These are phyloP conservation scores for Debaryomyces castellii DNA, from an alignment of 805 yeast genomes.

Conservation along the genomic window DNA sequence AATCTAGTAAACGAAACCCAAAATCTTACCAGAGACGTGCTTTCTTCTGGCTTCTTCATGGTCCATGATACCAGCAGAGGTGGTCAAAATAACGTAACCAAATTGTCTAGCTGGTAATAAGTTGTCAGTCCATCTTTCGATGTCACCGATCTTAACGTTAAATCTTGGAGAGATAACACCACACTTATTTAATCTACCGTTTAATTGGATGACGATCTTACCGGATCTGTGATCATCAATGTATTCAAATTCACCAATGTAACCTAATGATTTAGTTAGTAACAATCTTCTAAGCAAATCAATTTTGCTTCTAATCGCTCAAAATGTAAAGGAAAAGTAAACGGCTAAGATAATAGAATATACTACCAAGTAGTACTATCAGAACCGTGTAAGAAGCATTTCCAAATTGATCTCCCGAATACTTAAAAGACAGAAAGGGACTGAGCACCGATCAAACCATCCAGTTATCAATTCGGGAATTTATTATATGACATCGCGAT, in stretches of 20 bases:
- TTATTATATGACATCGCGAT: not conserved
- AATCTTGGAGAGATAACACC: conserved; percentile 99
- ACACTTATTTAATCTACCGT: conserved; percentile 98
- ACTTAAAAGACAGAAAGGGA: conserved; percentile 97
- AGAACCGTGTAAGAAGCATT: conserved; percentile 68
- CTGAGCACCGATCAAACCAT: conserved; percentile 83
- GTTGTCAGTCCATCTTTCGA: conserved; percentile 98
- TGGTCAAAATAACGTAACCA: conserved; percentile 95
- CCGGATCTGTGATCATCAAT: conserved; percentile 99
- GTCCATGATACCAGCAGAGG: conserved; percentile 99
- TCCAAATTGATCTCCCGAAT: conserved; percentile 79
- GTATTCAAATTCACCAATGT: conserved; percentile 98
- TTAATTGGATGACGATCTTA: conserved; percentile 92
- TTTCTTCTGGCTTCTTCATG: conserved; percentile 99
- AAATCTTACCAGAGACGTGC: conserved; percentile 98
- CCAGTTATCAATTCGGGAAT: conserved; percentile 96
- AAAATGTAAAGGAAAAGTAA: conserved; percentile 68
- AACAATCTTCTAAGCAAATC: conserved; percentile 1
- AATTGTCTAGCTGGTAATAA: conserved; percentile 98
- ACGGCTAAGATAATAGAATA: conserved; percentile 43
- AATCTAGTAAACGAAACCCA: conserved; percentile 90
- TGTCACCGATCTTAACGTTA: conserved; percentile 92
- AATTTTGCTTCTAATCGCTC: not conserved
- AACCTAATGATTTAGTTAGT: conserved; percentile 46
- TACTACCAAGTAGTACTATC: conserved; percentile 20